Evolutionary conservation across 345 rosid species (phyloP).

Genomic region (Adansonia digitata): DNA sequence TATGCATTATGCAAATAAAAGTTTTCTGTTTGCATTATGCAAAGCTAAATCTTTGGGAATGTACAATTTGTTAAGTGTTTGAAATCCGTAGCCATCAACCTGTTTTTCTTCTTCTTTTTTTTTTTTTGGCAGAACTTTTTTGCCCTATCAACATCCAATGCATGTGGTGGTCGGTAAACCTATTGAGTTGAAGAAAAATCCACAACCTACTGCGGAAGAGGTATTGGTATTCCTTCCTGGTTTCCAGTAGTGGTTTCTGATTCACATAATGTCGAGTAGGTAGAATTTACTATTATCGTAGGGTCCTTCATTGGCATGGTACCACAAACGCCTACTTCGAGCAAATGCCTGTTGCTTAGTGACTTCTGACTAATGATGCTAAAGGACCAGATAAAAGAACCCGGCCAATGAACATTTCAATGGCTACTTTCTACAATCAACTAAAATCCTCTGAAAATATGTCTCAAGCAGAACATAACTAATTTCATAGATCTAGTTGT

Average conservation of each 20-base stretch:
- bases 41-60: background rate
- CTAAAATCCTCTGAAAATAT: background rate
- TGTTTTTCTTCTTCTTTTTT: too few relatives aligned
- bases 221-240: constrained; percentile 27
- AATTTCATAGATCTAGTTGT: background rate
- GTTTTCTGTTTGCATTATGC: background rate
- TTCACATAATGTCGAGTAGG: background rate
- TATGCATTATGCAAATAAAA: background rate
- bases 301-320: background rate
- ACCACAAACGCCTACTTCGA: background rate
- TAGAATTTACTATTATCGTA: background rate
- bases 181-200: constrained; percentile 56
- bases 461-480: background rate
- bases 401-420: background rate
- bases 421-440: background rate
- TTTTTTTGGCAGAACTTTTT: constrained; percentile 48
- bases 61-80: background rate
- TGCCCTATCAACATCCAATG: constrained; percentile 70
- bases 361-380: background rate
- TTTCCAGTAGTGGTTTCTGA: background rate
- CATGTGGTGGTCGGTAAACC: constrained; percentile 88
- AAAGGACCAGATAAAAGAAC: background rate
- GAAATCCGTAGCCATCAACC: background rate
- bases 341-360: background rate
- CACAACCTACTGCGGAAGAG: constrained; percentile 75